These are phyloP conservation scores for Agrocybe chaxingu DNA, from an alignment of 768 basidiomycete species.

Conservation along the genomic window DNA sequence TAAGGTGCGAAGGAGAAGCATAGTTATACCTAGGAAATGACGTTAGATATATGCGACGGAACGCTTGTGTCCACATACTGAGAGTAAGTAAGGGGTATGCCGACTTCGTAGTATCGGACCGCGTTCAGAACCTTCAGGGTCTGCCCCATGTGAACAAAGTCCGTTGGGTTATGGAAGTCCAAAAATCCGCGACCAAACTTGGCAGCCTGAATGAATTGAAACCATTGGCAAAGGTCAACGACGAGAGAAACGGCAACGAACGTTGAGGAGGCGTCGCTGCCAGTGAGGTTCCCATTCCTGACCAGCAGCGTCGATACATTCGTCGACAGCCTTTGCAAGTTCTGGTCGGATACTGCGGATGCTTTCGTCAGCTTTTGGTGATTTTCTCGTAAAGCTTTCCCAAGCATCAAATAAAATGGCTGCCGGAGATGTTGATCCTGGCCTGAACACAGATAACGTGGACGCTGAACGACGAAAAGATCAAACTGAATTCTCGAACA, in stretches of 20 bases:
- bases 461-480: conserved; percentile 47
- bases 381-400: conserved; percentile 79
- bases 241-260: conserved; percentile 28
- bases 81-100: conserved; percentile 87
- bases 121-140: conserved; percentile 93
- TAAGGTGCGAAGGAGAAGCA: conserved; percentile 75
- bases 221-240: background rate
- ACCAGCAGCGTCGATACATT: conserved; percentile 92
- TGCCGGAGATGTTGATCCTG: conserved; percentile 88
- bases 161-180: conserved; percentile 88
- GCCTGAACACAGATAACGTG: conserved; percentile 80
- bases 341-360: conserved; percentile 87
- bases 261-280: conserved; percentile 85
- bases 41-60: conserved; percentile 3
- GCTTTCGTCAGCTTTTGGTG: conserved; percentile 91
- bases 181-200: conserved; percentile 94
- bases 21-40: conserved; percentile 66
- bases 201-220: conserved; percentile 61
- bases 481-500: background rate
- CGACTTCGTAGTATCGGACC: conserved; percentile 87
- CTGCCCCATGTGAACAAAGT: conserved; percentile 91
- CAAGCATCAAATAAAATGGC: conserved; percentile 93
- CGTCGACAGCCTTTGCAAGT: conserved; percentile 81
- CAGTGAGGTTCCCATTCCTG: conserved; percentile 88
- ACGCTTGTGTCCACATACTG: conserved; percentile 53